These are phyloP conservation scores for Candida vaughaniae DNA, from an alignment of 805 yeast species.

Conservation along the genomic window DNA sequence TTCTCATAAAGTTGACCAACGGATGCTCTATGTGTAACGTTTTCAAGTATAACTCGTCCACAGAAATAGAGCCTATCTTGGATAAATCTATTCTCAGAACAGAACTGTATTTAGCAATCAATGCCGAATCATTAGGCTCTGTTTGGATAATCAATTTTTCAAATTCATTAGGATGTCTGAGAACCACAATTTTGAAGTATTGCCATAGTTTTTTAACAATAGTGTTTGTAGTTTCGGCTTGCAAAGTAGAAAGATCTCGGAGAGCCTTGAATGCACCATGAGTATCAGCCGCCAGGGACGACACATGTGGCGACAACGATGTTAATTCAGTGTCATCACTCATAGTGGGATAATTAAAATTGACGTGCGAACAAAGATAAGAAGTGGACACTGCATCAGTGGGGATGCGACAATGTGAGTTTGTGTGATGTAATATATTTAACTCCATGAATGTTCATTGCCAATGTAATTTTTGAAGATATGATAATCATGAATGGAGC, in stretches of 20 bases:
- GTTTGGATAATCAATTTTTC: conserved; percentile 39
- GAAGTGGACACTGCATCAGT: too few relatives aligned
- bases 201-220: conserved; percentile 22
- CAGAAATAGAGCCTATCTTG: conserved; percentile 18
- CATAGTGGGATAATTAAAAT: too few relatives aligned
- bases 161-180: conserved; percentile 29
- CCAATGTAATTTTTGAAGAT: too few relatives aligned
- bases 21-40: conserved; percentile 54
- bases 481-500: too few relatives aligned
- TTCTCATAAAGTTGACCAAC: conserved; percentile 27
- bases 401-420: too few relatives aligned
- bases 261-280: conserved; percentile 6
- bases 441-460: too few relatives aligned
- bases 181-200: conserved; percentile 21
- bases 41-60: conserved; percentile 36
- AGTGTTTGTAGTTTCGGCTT: conserved; percentile 19
- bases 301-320: too few relatives aligned
- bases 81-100: conserved; percentile 39
- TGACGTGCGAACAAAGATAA: too few relatives aligned
- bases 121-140: conserved; percentile 57
- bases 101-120: conserved; percentile 47
- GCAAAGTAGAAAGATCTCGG: conserved; percentile 6
- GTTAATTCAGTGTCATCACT: too few relatives aligned
- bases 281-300: too few relatives aligned
- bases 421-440: too few relatives aligned